A percentile compares a stretch with the other conserved stretches of the same genome.
Conservation (phyloP, 176 grass and related monocot species). For the Musa troglodytarum region DNA sequence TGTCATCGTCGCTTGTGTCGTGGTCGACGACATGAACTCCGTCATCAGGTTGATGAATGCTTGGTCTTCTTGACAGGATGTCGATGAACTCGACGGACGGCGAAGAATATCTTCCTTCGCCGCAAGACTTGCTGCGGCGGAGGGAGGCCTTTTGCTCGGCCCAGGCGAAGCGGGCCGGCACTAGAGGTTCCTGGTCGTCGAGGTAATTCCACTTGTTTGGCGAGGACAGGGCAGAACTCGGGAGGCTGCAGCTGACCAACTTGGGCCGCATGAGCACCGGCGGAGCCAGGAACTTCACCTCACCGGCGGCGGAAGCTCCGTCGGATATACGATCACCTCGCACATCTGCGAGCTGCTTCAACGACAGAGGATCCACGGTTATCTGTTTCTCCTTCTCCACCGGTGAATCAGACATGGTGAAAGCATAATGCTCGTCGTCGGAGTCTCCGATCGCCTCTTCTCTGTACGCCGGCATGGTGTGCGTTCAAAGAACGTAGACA, state of each 20-base stretch:
- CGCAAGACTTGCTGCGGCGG: constrained; percentile 46
- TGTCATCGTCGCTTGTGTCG: background rate
- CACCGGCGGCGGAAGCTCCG: too few species aligned
- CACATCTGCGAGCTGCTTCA: constrained; percentile 45
- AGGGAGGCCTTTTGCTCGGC: background rate
- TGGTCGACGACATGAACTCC: background rate
- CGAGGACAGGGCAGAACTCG: constrained; percentile 42
- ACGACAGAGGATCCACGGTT: constrained; percentile 52
- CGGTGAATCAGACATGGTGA: background rate
- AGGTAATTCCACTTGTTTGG: constrained; percentile 18
- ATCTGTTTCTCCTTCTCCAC: constrained; percentile 64
- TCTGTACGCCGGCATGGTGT: background rate
- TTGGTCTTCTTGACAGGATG: background rate
- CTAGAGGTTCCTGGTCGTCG: background rate
- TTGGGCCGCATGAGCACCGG: constrained; percentile 41
- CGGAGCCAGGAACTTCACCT: background rate
- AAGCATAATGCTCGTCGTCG: background rate
- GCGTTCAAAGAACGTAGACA: background rate
- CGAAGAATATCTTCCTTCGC: constrained; percentile 43
- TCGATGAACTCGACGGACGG: constrained; percentile 19
- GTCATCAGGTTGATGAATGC: background rate
- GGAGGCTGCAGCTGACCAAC: constrained; percentile 61
- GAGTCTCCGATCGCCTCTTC: background rate
- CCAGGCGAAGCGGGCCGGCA: constrained; percentile 29
- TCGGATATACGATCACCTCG: constrained; percentile 24